Conservation (phyloP, 768 basidiomycete species). For the Boletales sp. region DNA sequence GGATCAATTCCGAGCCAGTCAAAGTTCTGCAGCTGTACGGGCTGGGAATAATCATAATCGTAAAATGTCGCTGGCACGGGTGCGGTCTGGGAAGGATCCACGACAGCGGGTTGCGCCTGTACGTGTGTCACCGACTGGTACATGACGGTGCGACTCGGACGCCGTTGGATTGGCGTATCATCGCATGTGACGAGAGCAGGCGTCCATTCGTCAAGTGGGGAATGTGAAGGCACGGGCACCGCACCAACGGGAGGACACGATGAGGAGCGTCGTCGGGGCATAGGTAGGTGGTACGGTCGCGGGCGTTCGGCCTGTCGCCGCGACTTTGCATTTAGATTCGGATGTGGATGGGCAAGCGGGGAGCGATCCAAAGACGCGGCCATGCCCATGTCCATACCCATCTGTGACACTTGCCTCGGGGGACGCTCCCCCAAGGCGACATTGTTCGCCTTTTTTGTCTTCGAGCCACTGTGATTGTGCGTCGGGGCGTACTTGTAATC, state of each 20-base stretch:
- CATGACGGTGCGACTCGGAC: conserved; percentile 30
- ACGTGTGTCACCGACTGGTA: conserved; percentile 29
- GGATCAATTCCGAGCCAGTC: conserved; percentile 12
- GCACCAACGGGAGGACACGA: conserved; percentile 41
- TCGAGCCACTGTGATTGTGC: conserved; percentile 16
- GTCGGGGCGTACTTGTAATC: conserved; percentile 41
- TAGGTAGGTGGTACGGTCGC: conserved; percentile 21
- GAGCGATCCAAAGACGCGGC: too few species aligned
- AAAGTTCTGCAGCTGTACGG: not conserved
- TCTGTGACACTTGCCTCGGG: conserved; percentile 9
- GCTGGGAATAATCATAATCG: not conserved
- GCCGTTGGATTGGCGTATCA: conserved; percentile 28
- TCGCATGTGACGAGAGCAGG: conserved; percentile 26
- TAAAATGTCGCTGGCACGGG: not conserved
- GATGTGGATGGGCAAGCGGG: too few species aligned
- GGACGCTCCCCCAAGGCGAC: conserved; percentile 8
- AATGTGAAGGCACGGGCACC: conserved; percentile 21
- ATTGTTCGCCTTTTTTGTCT: conserved; percentile 15
- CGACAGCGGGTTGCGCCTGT: not conserved
- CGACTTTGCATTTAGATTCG: not conserved
- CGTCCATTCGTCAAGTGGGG: conserved; percentile 14
- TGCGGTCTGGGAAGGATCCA: too few species aligned
- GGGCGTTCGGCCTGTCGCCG: conserved; percentile 15
- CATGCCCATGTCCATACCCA: not conserved
- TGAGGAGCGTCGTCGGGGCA: conserved; percentile 34